These are phyloP conservation scores for Verticillium nonalfalfae DNA, from an alignment of 2,329 filamentous ascomycete species.

Conservation along the genomic window DNA sequence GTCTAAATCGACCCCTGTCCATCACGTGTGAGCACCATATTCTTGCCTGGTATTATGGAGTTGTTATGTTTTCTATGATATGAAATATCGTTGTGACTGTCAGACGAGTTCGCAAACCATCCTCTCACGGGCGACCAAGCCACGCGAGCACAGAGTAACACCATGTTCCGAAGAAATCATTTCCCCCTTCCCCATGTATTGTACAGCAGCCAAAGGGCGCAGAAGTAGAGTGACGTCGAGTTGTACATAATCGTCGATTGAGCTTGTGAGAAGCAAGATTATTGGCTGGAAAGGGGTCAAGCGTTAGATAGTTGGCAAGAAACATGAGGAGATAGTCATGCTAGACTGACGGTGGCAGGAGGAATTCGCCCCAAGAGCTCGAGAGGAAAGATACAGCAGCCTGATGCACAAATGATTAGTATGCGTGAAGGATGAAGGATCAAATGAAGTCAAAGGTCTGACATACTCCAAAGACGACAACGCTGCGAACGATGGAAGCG, in stretches of 20 bases:
- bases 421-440: not conserved
- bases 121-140: not conserved
- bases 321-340: not conserved
- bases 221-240: constrained; percentile 4
- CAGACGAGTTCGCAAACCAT: not conserved
- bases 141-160: not conserved
- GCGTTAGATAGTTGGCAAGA: not conserved
- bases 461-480: constrained; percentile 63
- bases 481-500: constrained; percentile 59
- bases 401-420: constrained; percentile 26
- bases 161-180: not conserved
- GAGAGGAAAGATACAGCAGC: constrained; percentile 60
- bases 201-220: constrained; percentile 10
- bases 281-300: constrained; percentile 4
- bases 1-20: not conserved
- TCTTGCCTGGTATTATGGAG: no score
- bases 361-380: constrained; percentile 60
- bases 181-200: constrained; percentile 5
- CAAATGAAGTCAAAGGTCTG: not conserved
- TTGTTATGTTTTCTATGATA: not conserved
- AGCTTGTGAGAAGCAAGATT: not conserved
- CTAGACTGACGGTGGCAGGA: constrained; percentile 55
- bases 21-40: not conserved
- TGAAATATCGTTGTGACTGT: not conserved
- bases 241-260: not conserved